Evolutionary conservation across 352 stramenopile genomes (phyloP), one percentile per base, ranked within the genome.

Genomic region (Blastocystis sp.): DNA sequence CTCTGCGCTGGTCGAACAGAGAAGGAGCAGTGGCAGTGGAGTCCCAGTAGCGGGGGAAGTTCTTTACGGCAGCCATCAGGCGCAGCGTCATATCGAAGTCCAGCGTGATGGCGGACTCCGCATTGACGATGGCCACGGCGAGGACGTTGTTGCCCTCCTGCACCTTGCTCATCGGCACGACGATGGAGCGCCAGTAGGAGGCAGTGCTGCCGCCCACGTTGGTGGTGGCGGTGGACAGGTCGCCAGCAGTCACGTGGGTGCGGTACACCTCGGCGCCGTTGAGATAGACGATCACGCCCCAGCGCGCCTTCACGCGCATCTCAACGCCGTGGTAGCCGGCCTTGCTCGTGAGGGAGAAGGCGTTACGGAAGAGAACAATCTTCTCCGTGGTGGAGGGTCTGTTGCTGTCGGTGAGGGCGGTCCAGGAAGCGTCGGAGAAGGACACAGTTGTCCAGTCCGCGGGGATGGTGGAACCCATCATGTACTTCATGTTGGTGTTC

Each of bases 261-360:
- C 54, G 61, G 40, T 87, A 71, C 4, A 87, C 34, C 21, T 87
- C 54, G 1, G 28, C 19, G 34, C 59, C 76, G 0, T 87, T 87
- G 34, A 87, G 28, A 38, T 82, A 82, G 6, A 28, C 74, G 28
- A 82, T 17, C 2, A 82, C 74, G n/a, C 74, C 74, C 38, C 24
- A 43, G 11, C 74, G 57, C 2, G 57, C 57, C 61, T 82, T 82
- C 57, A 82, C 24, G 43, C 28, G 21, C 3, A 82, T n/a, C 34
- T 82, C 74, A 17, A 66, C 40, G 11, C 74, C 74, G 19, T 70
- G 57, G 61, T 40, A 82, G 2, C 40, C 21, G 38, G 54, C 48
- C 61, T 68, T 82, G 45, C 43, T 54, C 2, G 74, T 17, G 21
- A 82, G 24, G 21, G 74, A 70, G 61, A 82, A 82, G 4, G 74